These are phyloP conservation scores for Blastomyces emzantsi DNA, from an alignment of 2,329 filamentous ascomycete species.

Conservation along the genomic window DNA sequence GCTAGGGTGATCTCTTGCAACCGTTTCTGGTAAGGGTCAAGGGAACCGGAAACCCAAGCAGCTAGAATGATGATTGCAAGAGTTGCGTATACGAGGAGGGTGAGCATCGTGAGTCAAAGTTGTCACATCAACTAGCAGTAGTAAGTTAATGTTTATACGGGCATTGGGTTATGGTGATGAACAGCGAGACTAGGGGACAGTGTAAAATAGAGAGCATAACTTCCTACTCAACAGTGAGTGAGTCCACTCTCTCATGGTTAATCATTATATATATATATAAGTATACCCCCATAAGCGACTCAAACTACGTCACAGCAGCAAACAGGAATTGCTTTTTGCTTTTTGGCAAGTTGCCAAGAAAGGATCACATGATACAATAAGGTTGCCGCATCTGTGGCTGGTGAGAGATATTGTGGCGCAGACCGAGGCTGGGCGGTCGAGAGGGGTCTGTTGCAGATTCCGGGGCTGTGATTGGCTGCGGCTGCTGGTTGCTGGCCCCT, in stretches of 20 bases:
- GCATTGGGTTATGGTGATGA: not conserved
- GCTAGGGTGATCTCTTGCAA: slow-evolving; percentile 24
- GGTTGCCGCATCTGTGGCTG: not conserved
- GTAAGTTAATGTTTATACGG: not conserved
- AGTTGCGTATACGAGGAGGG: slow-evolving; percentile 5
- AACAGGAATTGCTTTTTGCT: no score
- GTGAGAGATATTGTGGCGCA: not conserved
- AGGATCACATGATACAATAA: no score
- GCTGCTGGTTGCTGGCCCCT: not conserved
- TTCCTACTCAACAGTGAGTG: no score
- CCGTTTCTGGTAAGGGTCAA: slow-evolving; percentile 24
- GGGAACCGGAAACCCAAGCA: slow-evolving; percentile 25
- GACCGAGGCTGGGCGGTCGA: no score
- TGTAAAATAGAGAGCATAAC: no score
- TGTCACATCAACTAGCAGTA: not conserved
- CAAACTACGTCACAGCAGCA: no score
- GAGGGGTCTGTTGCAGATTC: no score
- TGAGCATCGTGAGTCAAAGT: slow-evolving; percentile 7
- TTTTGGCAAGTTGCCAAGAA: not conserved
- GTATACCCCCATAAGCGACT: no score
- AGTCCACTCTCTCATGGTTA: no score
- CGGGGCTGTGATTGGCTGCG: not conserved
- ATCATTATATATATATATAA: no score
- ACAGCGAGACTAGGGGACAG: no score
- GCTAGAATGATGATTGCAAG: slow-evolving; percentile 11